Evolutionary conservation across 2,329 filamentous ascomycete genomes (phyloP), one percentile per base, ranked within the genome.

Genomic region (Fusarium cyanostomum): DNA sequence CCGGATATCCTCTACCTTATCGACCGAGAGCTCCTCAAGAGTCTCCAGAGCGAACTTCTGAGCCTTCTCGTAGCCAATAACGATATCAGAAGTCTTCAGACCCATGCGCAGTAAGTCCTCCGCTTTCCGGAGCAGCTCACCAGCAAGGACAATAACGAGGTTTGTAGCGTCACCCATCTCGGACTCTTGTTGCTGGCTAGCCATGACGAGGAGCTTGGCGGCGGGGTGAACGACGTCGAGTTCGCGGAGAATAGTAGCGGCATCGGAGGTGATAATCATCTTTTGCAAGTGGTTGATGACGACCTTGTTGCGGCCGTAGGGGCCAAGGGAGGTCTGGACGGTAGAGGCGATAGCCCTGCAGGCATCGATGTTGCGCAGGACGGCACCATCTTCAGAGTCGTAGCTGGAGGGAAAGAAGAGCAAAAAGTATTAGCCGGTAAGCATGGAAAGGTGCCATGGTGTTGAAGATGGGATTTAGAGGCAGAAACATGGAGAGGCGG

Each of bases 271-370:
- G 67, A 99, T 85, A 72, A 97, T 96, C 95, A 99, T 97, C 86
- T 99, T 99, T 80, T 97, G 92, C 64, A 99, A 86, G 82, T 99
- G 96, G 84, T 99, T 99, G 85, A 99, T 98, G 82, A 99, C 92
- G 75, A 99, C 94, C 84, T 99, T 99, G 85, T 99, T 99, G 80
- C 95, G 92, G 74, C 95, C 95, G 80, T 97, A 97, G 59, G 95
- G 95, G 49, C 95, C 96, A 31, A 99, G 86, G 41, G 95, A 98
- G 55, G 95, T 98, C 83, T 97, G 93, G 45, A 99, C 95, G 49
- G 95, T 99, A 73, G 91, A 92, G 57, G 95, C 89, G 79, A 99
- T 98, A 69, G 95, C 92, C 67, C 94, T 88, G 83, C 95, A 99
- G 77, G 96, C 95, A 76, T 99, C 96, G 81, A 99, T 98, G 80